These are phyloP conservation scores for Saccharomyces eubayanus DNA, from an alignment of 805 yeast species.

Conservation along the genomic window DNA sequence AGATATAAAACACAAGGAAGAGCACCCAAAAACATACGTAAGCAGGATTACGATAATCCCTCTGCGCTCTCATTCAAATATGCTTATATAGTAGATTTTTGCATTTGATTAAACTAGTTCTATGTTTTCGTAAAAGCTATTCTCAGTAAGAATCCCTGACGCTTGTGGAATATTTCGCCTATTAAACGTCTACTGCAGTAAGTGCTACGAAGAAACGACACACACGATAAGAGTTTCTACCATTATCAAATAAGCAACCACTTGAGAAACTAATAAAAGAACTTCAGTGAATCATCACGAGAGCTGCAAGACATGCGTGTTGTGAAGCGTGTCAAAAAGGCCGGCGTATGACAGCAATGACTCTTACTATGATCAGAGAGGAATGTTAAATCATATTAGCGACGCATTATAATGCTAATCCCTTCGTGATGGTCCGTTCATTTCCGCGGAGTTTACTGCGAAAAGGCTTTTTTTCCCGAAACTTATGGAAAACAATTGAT, in stretches of 20 bases:
- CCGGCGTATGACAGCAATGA: neutral
- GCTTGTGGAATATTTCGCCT: too few relatives aligned
- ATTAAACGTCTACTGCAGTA: too few relatives aligned
- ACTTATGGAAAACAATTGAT: slow-evolving; percentile 3
- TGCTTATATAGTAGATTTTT: too few relatives aligned
- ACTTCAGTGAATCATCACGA: neutral
- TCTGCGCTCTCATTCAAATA: too few relatives aligned
- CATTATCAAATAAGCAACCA: too few relatives aligned
- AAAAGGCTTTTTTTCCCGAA: neutral
- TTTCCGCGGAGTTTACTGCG: neutral
- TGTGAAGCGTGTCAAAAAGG: neutral
- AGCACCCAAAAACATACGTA: neutral
- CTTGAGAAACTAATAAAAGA: neutral
- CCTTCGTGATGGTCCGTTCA: neutral
- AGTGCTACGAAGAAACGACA: too few relatives aligned
- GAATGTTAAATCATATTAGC: neutral
- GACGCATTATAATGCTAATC: neutral
- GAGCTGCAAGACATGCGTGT: neutral
- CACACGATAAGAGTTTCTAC: too few relatives aligned
- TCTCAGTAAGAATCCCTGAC: too few relatives aligned
- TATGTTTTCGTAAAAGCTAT: too few relatives aligned
- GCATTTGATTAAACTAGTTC: too few relatives aligned
- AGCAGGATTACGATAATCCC: too few relatives aligned
- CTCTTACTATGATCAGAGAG: neutral
- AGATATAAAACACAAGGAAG: neutral